Percentiles rank a stretch among this genome's conserved stretches.
phyloP scores from a whole-genome alignment of 768 basidiomycete species.

The Collybia sp. region DNA sequence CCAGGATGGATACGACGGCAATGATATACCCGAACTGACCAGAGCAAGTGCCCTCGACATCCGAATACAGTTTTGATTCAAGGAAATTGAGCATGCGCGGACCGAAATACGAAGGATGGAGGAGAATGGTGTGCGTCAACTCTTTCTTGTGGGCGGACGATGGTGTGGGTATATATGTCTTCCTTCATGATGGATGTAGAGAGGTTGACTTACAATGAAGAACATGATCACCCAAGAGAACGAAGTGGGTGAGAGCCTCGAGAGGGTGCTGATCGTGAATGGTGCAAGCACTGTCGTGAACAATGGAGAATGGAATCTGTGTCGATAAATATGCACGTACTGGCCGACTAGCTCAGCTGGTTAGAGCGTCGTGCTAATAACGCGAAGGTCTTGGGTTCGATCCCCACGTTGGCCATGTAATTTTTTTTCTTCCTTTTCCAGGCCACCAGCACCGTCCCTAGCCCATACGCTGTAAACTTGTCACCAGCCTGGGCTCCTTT shows the following conservation, averaged over 20 bases:
- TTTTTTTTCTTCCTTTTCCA: no score
- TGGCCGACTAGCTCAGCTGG: slow-evolving; percentile 82
- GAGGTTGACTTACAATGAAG: slow-evolving; percentile 55
- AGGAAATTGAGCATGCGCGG: slow-evolving; percentile 93
- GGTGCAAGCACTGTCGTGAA: no score
- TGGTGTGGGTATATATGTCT: background rate
- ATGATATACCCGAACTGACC: slow-evolving; percentile 95
- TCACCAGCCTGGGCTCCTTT: no score
- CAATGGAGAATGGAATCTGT: no score
- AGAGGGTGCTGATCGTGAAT: background rate
- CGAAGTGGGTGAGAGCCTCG: slow-evolving; percentile 1
- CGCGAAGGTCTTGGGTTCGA: slow-evolving; percentile 70
- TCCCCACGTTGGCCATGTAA: slow-evolving; percentile 50
- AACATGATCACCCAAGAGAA: slow-evolving; percentile 56
- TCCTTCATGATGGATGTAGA: slow-evolving; percentile 1
- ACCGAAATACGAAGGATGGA: slow-evolving; percentile 98
- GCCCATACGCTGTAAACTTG: no score
- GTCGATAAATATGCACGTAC: no score
- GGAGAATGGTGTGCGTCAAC: slow-evolving; percentile 92
- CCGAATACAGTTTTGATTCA: slow-evolving; percentile 88
- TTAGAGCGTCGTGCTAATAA: slow-evolving; percentile 84
- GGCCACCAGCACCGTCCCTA: no score
- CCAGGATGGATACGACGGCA: slow-evolving; percentile 83
- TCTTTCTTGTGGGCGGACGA: slow-evolving; percentile 63
- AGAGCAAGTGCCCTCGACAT: slow-evolving; percentile 96